phyloP scores from a whole-genome alignment of 192 early-diverging fungal species.

The Rhizophagus prolifer region DNA sequence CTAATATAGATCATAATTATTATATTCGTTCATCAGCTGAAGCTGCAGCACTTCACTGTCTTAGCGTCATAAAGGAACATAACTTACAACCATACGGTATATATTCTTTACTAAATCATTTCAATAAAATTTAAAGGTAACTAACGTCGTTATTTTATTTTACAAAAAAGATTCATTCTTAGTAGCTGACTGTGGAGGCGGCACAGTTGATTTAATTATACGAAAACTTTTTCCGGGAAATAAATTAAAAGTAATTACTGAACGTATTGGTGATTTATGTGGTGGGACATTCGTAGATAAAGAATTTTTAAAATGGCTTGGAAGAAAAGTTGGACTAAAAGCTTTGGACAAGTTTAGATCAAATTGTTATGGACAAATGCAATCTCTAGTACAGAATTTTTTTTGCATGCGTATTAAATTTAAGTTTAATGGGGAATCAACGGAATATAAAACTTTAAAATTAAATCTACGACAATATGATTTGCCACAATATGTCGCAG shows the following conservation, averaged over 20 bases:
- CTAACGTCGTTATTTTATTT: too few relatives aligned
- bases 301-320: too few relatives aligned
- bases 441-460: not conserved
- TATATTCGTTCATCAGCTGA: not conserved
- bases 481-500: slow-evolving; percentile 18
- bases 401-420: slow-evolving; percentile 11
- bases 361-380: slow-evolving; percentile 5
- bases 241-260: too few relatives aligned
- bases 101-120: too few relatives aligned
- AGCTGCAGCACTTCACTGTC: not conserved
- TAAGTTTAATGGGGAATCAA: not conserved
- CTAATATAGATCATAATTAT: not conserved
- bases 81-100: too few relatives aligned
- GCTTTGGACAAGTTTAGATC: not conserved
- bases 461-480: not conserved
- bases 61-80: not conserved
- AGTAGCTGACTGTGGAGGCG: too few relatives aligned
- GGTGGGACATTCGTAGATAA: too few relatives aligned
- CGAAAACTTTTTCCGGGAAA: too few relatives aligned
- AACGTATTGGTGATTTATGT: too few relatives aligned
- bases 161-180: too few relatives aligned
- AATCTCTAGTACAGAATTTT: slow-evolving; percentile 11
- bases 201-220: too few relatives aligned
- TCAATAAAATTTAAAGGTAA: too few relatives aligned
- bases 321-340: not conserved